These are phyloP conservation scores for Taphrina wiesneri DNA, from an alignment of 1,139 yeast species.

Conservation along the genomic window DNA sequence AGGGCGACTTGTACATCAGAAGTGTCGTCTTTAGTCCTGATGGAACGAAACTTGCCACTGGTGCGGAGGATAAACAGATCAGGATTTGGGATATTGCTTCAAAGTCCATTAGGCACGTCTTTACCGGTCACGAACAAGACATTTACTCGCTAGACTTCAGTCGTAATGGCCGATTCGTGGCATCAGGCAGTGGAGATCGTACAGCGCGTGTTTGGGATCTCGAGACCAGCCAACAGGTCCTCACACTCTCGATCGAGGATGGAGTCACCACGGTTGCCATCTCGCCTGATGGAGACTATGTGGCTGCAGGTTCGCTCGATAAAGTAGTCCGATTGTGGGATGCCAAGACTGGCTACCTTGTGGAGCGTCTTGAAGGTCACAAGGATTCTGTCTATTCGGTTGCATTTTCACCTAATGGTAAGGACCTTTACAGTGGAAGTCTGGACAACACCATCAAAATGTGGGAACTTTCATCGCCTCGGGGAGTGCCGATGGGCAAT, in stretches of 20 bases:
- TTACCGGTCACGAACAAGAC: conserved; percentile 96
- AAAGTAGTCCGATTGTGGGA: conserved; percentile 98
- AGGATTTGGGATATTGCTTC: conserved; percentile 95
- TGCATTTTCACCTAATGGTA: conserved; percentile 87
- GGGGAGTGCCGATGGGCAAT: conserved; percentile 47
- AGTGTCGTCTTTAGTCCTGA: conserved; percentile 97
- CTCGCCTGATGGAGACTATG: conserved; percentile 88
- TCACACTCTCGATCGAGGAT: conserved; percentile 88
- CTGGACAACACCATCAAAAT: conserved; percentile 93
- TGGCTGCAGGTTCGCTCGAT: conserved; percentile 96
- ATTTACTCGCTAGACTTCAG: conserved; percentile 93
- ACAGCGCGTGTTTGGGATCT: conserved; percentile 97
- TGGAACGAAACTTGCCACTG: conserved; percentile 92
- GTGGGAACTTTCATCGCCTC: conserved; percentile 75
- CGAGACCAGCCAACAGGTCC: conserved; percentile 83
- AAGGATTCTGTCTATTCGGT: conserved; percentile 95
- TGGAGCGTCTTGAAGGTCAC: conserved; percentile 94
- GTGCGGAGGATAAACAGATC: conserved; percentile 95
- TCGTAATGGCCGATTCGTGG: conserved; percentile 91
- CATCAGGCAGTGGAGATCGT: conserved; percentile 95
- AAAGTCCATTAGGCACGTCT: conserved; percentile 79
- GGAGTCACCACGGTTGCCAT: conserved; percentile 98
- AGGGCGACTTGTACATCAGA: conserved; percentile 83
- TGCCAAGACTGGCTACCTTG: conserved; percentile 80
- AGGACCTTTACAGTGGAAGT: conserved; percentile 91